Conservation (phyloP, 2,329 filamentous ascomycete species). For the Canariomyces notabilis region DNA sequence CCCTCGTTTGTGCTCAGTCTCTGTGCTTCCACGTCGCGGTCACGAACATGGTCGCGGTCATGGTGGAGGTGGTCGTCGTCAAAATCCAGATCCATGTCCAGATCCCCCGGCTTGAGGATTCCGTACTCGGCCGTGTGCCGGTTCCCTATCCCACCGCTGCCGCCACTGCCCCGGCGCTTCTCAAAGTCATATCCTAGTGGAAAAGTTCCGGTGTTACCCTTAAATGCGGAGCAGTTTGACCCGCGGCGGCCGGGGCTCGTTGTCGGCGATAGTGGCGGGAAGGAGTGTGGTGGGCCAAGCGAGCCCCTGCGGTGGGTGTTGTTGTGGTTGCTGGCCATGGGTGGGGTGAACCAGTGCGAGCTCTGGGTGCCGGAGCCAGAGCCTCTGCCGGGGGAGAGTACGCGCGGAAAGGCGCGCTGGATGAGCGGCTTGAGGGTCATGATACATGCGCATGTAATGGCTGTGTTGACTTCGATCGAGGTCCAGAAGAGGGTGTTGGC, state of each 20-base stretch:
- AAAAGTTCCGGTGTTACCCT: too few relatives aligned
- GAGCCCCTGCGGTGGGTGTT: conserved; percentile 1
- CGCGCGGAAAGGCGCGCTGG: conserved; percentile 28
- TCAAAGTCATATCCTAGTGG: too few relatives aligned
- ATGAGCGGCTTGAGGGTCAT: conserved; percentile 36
- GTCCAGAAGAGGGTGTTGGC: conserved; percentile 33
- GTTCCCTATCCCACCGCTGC: neutral
- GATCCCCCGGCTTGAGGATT: conserved; percentile 2
- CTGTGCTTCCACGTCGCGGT: too few relatives aligned
- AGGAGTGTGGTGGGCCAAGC: too few relatives aligned
- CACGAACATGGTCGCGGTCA: conserved; percentile 14
- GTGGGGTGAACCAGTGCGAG: conserved; percentile 20
- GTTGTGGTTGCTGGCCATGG: conserved; percentile 4
- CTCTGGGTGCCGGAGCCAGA: conserved; percentile 13
- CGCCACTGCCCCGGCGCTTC: neutral
- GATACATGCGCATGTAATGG: conserved; percentile 34
- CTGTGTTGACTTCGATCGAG: conserved; percentile 33
- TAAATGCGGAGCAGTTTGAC: too few relatives aligned
- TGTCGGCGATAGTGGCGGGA: neutral
- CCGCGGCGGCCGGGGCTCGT: neutral
- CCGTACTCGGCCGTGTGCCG: conserved; percentile 1
- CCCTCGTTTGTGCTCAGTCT: neutral
- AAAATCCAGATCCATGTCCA: conserved; percentile 8
- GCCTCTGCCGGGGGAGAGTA: conserved; percentile 14
- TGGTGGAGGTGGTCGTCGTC: conserved; percentile 12